Conservation (phyloP, 768 basidiomycete genomes). For the Macrocybe gigantea region DNA sequence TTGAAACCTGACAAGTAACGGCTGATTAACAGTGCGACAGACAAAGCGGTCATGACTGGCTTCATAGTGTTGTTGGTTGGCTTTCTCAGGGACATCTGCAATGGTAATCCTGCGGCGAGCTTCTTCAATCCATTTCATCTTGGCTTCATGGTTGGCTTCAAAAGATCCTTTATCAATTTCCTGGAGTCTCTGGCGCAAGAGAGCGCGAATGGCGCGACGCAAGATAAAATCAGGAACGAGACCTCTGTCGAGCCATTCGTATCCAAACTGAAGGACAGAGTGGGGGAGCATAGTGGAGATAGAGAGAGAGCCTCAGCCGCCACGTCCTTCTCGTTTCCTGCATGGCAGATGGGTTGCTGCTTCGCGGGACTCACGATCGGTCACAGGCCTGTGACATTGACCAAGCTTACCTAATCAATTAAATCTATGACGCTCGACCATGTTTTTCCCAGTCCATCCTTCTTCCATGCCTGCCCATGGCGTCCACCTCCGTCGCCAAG, state of each 20-base stretch:
- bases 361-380: not conserved
- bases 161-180: slow-evolving; percentile 58
- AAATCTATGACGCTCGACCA: too few relatives aligned
- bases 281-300: slow-evolving; percentile 3
- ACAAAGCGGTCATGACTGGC: slow-evolving; percentile 23
- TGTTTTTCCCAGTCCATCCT: too few relatives aligned
- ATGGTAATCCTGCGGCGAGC: slow-evolving; percentile 46
- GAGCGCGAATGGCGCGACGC: slow-evolving; percentile 26
- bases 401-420: too few relatives aligned
- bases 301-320: not conserved
- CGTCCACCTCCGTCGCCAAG: slow-evolving; percentile 4
- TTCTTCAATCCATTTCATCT: slow-evolving; percentile 61
- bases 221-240: slow-evolving; percentile 54
- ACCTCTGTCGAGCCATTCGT: slow-evolving; percentile 24
- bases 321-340: too few relatives aligned
- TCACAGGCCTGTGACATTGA: not conserved
- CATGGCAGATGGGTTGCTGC: too few relatives aligned
- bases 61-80: slow-evolving; percentile 77
- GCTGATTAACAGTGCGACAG: not conserved
- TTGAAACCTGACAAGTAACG: slow-evolving; percentile 39
- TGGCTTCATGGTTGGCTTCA: slow-evolving; percentile 55
- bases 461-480: not conserved
- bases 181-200: slow-evolving; percentile 47
- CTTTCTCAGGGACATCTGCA: slow-evolving; percentile 58
- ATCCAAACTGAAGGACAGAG: slow-evolving; percentile 4